Evolutionary conservation across 345 rosid genomes (phyloP), one percentile per base, ranked within the genome.

Genomic region (Citrus reticulata): DNA sequence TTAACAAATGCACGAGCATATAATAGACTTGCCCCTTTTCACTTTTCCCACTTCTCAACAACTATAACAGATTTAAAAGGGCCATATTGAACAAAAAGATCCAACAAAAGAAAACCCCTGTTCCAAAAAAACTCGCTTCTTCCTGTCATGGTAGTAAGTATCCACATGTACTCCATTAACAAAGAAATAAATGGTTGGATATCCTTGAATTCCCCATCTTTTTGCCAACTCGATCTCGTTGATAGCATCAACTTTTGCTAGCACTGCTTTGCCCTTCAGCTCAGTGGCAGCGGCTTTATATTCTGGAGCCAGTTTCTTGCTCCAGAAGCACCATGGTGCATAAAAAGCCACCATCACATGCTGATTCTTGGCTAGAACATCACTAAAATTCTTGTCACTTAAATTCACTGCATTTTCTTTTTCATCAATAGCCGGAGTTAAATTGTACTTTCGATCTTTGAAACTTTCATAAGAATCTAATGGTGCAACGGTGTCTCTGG

Each of bases 281-380:
- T 67, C 34, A 0, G 76, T 77, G 22, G 85, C 85, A 5, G 85
- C 85, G 3, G 80, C 76, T 1, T 78, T 69, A 68, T 80, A 80
- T 24, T 72, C 79, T 2, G 81, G 80, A 7, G 64, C 81, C 62
- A 80, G 29, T 30, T 54, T n/a, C 69, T 80, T 34, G 55, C 81
- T 60, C 62, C 55, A 73, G 29, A 55, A 37, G 60, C 76, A 73
- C 81, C 81, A 30, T 4, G 83, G 73, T 1, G 81, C 78, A 55
- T 73, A 69, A 46, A 83, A 83, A 4, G 63, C 19, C 34, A 80
- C 42, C 82, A 84, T 29, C 30, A 29, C 30, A 29, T 29, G 30
- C 30, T 29, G 30, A 29, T 29, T 29, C 30, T 29, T 29, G 30
- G 4, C 30, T 29, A 84, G 20, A 46, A 78, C 68, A 19, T 37